Evolutionary conservation across 2,329 filamentous ascomycete species (phyloP), one percentile per base, ranked within the genome.

Genomic region (Rutstroemia sp.): DNA sequence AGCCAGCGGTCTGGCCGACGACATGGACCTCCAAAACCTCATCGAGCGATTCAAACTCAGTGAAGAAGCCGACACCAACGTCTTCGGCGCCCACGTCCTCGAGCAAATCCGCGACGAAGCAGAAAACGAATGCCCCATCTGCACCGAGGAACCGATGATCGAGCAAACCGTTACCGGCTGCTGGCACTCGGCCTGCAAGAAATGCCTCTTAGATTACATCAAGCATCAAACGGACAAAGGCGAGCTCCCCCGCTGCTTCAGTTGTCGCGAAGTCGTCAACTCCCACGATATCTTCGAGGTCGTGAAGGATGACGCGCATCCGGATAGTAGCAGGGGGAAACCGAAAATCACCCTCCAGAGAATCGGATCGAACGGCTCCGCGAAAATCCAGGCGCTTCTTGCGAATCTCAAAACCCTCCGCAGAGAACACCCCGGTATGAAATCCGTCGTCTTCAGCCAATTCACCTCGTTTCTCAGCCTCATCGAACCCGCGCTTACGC

Each of bases 111-210:
- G 95, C 62, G 88, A 89, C 54, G 92, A 97, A 67, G 85, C 88
- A 0, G 83, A 87, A 58, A 87, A 87, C 59, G 94, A 99, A 73
- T 99, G 94, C 66, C 92, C 94, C 0, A 88, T 99, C 52, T 99
- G 94, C 72, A 84, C 89, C 4, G 92, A 97, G 70, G 94, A 97
- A 70, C 91, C 92, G 3, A 97, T 97, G 91, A 82, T 90, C 42
- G 88, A 96, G 54, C 92, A 95, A 68, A 87, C 88, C 0, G 94
- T 99, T 1, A 97, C 94, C 0, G 90, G 90, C 0, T 99, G 94
- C 72, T 99, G 94, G 91, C 94, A 99, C 71, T 95, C 90, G 37
- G 92, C 94, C 0, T 99, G 94, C 75, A 96, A 94, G 72, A 87
- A 89, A 60, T 99, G 94, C 66, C 75, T 97, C n/a, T 75, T 95